A percentile compares a stretch with the other conserved stretches of the same genome.
Evolutionary conservation across 768 basidiomycete species (phyloP).

Genomic region (Serendipita vermifera): DNA sequence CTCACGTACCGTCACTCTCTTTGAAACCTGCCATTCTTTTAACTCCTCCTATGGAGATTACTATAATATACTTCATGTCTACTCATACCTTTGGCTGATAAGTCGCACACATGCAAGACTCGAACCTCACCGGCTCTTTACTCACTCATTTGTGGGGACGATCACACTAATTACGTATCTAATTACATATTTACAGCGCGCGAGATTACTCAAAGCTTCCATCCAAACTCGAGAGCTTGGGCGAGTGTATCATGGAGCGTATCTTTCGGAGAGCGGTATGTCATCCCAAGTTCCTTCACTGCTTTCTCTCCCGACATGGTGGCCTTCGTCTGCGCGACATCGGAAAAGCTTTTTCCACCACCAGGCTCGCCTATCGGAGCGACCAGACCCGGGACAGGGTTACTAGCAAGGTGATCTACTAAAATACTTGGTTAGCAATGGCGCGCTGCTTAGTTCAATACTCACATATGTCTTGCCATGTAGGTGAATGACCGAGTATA

Average conservation of each 20-base stretch:
- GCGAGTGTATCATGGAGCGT: background rate
- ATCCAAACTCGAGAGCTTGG: background rate
- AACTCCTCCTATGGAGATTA: too few species aligned
- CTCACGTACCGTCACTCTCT: background rate
- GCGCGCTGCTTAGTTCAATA: background rate
- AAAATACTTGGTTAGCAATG: background rate
- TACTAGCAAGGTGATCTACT: background rate
- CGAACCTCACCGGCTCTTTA: too few species aligned
- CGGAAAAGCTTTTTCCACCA: background rate
- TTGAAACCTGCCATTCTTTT: background rate
- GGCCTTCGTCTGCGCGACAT: too few species aligned
- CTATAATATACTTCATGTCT: too few species aligned
- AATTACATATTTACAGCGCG: too few species aligned
- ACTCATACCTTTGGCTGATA: too few species aligned
- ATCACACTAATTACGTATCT: too few species aligned
- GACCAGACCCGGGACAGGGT: background rate
- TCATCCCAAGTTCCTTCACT: background rate
- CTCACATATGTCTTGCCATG: slow-evolving; percentile 22
- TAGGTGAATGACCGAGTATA: slow-evolving; percentile 25
- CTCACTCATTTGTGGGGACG: too few species aligned
- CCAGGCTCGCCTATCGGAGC: background rate
- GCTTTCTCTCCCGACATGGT: background rate
- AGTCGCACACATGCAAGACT: too few species aligned
- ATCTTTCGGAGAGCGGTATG: background rate
- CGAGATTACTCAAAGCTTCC: too few species aligned